phyloP scores from a whole-genome alignment of 495 filamentous ascomycete species.

The Trichoderma parareesei region DNA sequence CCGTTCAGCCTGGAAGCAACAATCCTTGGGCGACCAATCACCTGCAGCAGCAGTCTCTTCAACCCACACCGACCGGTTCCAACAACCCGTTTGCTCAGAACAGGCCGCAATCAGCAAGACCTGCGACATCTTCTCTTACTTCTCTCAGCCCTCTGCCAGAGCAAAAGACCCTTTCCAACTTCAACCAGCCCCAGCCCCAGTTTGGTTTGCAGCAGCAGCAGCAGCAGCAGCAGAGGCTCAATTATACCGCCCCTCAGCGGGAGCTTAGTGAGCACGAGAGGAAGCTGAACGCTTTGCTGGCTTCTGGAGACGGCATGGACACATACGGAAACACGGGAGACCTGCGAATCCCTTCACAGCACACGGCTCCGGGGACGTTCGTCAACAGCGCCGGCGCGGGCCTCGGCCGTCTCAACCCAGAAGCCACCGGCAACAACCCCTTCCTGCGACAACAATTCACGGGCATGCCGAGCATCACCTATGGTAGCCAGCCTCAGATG shows the following conservation, averaged over 20 bases:
- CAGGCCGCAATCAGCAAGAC: slow-evolving; percentile 39
- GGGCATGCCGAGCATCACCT: slow-evolving; percentile 59
- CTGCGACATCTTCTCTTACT: slow-evolving; percentile 47
- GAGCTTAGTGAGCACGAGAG: slow-evolving; percentile 67
- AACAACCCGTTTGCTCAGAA: slow-evolving; percentile 88
- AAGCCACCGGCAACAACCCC: slow-evolving; percentile 81
- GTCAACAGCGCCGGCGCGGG: slow-evolving; percentile 88
- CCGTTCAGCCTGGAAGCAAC: slow-evolving; percentile 65
- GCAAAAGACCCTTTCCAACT: slow-evolving; percentile 54
- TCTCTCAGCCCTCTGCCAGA: slow-evolving; percentile 50
- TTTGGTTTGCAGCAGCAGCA: slow-evolving; percentile 19
- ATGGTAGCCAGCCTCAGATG: slow-evolving; percentile 40
- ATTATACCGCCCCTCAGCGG: slow-evolving; percentile 37
- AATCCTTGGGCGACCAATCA: slow-evolving; percentile 65
- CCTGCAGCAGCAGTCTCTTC: slow-evolving; percentile 39
- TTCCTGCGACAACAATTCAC: slow-evolving; percentile 78
- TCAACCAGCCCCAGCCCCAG: slow-evolving; percentile 28
- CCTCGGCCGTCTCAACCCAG: slow-evolving; percentile 57
- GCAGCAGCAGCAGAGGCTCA: slow-evolving; percentile 22
- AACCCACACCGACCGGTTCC: slow-evolving; percentile 72
- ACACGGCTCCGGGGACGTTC: slow-evolving; percentile 94
- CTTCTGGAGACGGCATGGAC: slow-evolving; percentile 83
- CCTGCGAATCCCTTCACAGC: slow-evolving; percentile 89
- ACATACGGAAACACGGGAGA: slow-evolving; percentile 96
- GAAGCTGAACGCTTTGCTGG: slow-evolving; percentile 84